phyloP scores from a whole-genome alignment of 2,329 filamentous ascomycete genomes.

The Fusarium proliferatum region DNA sequence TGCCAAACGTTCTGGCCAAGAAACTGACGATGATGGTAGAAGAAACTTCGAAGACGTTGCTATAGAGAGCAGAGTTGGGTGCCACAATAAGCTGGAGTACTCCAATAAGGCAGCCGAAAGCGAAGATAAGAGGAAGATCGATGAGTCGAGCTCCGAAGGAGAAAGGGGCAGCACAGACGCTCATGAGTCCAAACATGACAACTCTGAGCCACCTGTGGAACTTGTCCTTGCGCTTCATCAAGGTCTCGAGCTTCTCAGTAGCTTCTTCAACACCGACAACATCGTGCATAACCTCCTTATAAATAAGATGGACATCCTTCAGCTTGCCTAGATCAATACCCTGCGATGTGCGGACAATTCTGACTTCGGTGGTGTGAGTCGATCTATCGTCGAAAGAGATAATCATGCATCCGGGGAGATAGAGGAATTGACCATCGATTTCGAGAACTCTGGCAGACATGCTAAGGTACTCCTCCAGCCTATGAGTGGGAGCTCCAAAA shows the following conservation, averaged over 20 bases:
- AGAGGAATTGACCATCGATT: constrained; percentile 88
- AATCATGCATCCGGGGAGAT: constrained; percentile 92
- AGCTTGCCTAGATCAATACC: constrained; percentile 71
- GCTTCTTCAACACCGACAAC: constrained; percentile 68
- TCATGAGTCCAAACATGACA: constrained; percentile 77
- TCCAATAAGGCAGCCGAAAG: constrained; percentile 77
- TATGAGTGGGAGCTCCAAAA: constrained; percentile 89
- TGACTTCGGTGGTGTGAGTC: constrained; percentile 74
- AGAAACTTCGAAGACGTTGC: constrained; percentile 73
- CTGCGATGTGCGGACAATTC: constrained; percentile 69
- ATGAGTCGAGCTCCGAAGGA: constrained; percentile 78
- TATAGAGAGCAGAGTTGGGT: constrained; percentile 74
- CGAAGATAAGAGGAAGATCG: constrained; percentile 77
- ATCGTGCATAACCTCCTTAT: constrained; percentile 74
- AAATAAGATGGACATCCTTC: constrained; percentile 69
- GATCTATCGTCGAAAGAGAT: constrained; percentile 83
- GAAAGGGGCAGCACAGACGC: constrained; percentile 77
- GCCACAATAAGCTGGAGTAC: constrained; percentile 76
- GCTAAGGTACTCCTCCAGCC: constrained; percentile 87
- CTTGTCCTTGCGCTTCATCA: constrained; percentile 67
- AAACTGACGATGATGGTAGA: constrained; percentile 72
- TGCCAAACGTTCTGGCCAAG: constrained; percentile 71
- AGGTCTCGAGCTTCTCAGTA: constrained; percentile 61
- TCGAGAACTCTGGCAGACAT: constrained; percentile 87
- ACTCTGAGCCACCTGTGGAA: constrained; percentile 66